These are phyloP conservation scores for Auxenochlorella protothecoides DNA, from an alignment of 139 green algal species.

Conservation along the genomic window DNA sequence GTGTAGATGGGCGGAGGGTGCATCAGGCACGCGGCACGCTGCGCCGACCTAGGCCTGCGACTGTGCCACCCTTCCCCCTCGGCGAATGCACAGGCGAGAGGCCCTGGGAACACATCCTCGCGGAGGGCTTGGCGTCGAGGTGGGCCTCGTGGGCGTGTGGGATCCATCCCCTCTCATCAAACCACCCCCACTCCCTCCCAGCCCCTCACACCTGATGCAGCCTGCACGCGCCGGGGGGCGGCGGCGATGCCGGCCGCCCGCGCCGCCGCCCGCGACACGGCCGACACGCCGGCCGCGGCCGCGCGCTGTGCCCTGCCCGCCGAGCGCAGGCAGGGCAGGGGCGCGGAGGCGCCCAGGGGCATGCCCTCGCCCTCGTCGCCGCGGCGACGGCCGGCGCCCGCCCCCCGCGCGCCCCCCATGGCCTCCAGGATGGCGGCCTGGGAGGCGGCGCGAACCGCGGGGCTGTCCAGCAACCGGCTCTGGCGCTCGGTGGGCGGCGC, in stretches of 20 bases:
- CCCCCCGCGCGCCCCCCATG: constrained; percentile 13
- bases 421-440: constrained; percentile 16
- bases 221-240: background rate
- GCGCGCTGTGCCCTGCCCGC: background rate
- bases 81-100: background rate
- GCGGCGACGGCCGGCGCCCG: background rate
- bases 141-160: background rate
- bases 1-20: too few species aligned
- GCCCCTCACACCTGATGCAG: background rate
- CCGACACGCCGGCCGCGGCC: constrained; percentile 11
- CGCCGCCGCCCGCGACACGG: constrained; percentile 6
- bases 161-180: background rate
- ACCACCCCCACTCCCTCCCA: background rate
- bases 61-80: too few species aligned
- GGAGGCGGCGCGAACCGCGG: constrained; percentile 6
- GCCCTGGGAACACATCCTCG: background rate
- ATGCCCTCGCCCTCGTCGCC: background rate
- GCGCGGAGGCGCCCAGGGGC: background rate
- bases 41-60: too few species aligned
- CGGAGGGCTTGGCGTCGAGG: background rate
- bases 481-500: constrained; percentile 1
- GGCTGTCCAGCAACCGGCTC: constrained; percentile 9
- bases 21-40: too few species aligned
- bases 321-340: background rate
- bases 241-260: background rate